Evolutionary conservation across 768 basidiomycete species (phyloP).

Genomic region (Naganishia friedmannii): DNA sequence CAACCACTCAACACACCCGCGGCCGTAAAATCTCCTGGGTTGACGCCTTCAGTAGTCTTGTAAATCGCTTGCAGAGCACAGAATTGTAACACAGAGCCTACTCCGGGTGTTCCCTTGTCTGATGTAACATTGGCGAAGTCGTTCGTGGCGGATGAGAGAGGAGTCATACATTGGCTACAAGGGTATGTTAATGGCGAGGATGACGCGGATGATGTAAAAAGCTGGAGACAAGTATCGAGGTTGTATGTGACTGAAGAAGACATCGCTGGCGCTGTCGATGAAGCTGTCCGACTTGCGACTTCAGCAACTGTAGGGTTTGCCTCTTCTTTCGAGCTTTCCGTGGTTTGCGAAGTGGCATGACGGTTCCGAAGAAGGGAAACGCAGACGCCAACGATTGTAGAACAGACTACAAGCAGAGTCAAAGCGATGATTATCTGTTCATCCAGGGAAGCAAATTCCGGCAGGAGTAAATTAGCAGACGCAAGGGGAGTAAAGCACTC

Average conservation of each 20-base stretch:
- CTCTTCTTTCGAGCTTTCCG: constrained; percentile 7
- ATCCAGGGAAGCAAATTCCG: background rate
- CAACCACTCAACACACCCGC: constrained; percentile 30
- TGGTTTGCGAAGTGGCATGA: constrained; percentile 10
- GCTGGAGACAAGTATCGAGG: constrained; percentile 42
- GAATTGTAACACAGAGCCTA: constrained; percentile 50
- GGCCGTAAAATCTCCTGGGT: background rate
- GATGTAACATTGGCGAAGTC: constrained; percentile 41
- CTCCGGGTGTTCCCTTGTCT: constrained; percentile 35
- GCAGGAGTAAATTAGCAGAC: background rate
- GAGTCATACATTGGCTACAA: constrained; percentile 48
- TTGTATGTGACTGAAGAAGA: constrained; percentile 30
- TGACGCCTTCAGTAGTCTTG: constrained; percentile 24
- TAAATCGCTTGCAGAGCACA: constrained; percentile 48
- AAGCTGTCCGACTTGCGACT: constrained; percentile 19
- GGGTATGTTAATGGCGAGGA: constrained; percentile 41
- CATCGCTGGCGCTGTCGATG: constrained; percentile 28
- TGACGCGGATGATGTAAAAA: constrained; percentile 37
- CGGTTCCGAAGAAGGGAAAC: constrained; percentile 34
- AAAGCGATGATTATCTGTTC: constrained; percentile 35
- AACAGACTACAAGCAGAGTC: constrained; percentile 32
- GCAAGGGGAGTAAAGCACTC: background rate
- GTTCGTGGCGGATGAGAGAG: constrained; percentile 42
- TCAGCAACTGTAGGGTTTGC: background rate
- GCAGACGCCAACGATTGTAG: constrained; percentile 40